Evolutionary conservation across 768 basidiomycete genomes (phyloP).

Genomic region (Clathrus columnatus): DNA sequence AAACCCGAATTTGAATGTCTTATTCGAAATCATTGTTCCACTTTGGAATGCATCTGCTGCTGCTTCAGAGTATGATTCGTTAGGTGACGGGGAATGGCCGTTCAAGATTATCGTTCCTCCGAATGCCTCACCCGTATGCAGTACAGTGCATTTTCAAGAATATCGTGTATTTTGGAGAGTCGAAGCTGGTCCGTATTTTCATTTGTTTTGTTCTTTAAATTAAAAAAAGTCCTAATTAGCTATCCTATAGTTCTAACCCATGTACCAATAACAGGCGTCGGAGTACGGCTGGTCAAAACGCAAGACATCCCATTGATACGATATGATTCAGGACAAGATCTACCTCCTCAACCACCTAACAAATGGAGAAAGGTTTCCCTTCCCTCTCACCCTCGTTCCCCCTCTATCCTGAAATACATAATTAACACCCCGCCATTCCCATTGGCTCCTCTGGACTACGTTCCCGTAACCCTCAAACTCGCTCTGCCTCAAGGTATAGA

Average conservation of each 20-base stretch:
- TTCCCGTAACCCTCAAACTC: constrained; percentile 56
- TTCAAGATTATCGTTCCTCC: constrained; percentile 65
- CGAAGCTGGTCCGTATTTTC: constrained; percentile 63
- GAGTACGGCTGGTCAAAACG: constrained; percentile 57
- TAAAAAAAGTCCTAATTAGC: constrained; percentile 14
- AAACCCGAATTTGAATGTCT: constrained; percentile 46
- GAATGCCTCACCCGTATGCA: constrained; percentile 47
- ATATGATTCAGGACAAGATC: constrained; percentile 46
- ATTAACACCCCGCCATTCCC: constrained; percentile 46
- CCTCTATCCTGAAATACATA: constrained; percentile 43
- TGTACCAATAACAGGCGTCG: constrained; percentile 52
- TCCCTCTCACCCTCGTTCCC: constrained; percentile 26
- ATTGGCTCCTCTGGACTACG: constrained; percentile 64
- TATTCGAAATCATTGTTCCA: constrained; percentile 56
- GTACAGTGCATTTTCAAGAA: constrained; percentile 64
- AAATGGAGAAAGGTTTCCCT: constrained; percentile 17
- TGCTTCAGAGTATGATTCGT: constrained; percentile 44
- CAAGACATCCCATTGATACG: constrained; percentile 67
- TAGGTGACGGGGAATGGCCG: constrained; percentile 59
- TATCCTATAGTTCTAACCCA: constrained; percentile 57
- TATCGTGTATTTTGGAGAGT: constrained; percentile 78
- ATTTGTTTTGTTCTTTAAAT: constrained; percentile 12
- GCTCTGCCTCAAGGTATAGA: constrained; percentile 51
- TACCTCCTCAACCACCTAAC: constrained; percentile 12
- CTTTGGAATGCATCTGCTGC: constrained; percentile 59